Percentiles rank a stretch among this genome's conserved stretches.
These are phyloP conservation scores for Scopulariopsis brevicaulis DNA, from an alignment of 2,329 filamentous ascomycete genomes.

Conservation along the genomic window DNA sequence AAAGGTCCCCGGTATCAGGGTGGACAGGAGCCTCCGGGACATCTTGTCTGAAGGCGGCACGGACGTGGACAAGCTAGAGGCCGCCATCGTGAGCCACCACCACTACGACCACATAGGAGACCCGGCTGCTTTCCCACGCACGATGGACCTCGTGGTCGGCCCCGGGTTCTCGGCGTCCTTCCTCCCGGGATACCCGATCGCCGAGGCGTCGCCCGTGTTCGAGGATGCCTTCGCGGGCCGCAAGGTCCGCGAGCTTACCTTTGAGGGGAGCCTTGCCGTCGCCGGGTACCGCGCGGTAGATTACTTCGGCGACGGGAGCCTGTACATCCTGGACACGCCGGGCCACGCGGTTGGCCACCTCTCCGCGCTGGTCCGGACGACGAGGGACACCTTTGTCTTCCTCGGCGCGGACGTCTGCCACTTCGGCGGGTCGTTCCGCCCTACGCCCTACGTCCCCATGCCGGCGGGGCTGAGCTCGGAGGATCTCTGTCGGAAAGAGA, in stretches of 20 bases:
- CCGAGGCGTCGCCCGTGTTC: neutral
- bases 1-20: conserved; percentile 5
- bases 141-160: conserved; percentile 36
- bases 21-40: neutral
- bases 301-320: conserved; percentile 13
- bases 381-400: conserved; percentile 24
- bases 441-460: conserved; percentile 17
- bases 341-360: conserved; percentile 12
- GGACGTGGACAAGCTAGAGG: neutral
- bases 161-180: conserved; percentile 34
- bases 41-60: conserved; percentile 2
- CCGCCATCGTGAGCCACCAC: conserved; percentile 2
- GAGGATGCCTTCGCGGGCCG: conserved; percentile 9
- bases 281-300: conserved; percentile 13
- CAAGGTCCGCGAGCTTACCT: conserved; percentile 13
- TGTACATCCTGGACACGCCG: conserved; percentile 12
- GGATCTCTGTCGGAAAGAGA: neutral
- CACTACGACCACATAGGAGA: conserved; percentile 35
- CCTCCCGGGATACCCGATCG: conserved; percentile 31
- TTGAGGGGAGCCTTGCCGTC: conserved; percentile 10
- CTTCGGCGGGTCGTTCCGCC: conserved; percentile 23
- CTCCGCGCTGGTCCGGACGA: conserved; percentile 22
- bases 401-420: conserved; percentile 30
- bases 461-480: neutral
- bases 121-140: conserved; percentile 28